Evolutionary conservation across 2,329 filamentous ascomycete species (phyloP), one percentile per base, ranked within the genome.

Genomic region (Rutstroemia sp.): DNA sequence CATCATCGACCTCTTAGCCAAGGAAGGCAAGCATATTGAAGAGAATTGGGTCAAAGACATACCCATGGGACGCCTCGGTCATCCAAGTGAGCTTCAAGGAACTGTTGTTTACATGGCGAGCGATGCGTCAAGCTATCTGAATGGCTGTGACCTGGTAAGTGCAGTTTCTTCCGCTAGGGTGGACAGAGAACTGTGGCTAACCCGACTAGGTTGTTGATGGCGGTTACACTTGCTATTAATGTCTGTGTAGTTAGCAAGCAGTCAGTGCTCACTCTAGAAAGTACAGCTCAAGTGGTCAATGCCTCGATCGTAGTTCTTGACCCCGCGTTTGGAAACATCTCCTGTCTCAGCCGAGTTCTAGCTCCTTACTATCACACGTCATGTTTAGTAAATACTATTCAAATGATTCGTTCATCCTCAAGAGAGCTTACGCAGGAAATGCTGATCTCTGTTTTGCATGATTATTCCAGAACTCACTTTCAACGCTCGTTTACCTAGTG

Each of bases 51-150:
- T 70, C 34, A 67, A 68, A 50, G 64, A 65, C 48, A 70, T 73
- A n/a, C 71, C 71, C 1, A 63, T 71, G 56, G 66, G 66, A 17
- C 63, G 72, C 10, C 62, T 74, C 41, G 71, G 64, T 2, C 68
- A 71, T 57, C 71, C 72, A 10, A 68, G 68, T 23, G 71, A 73
- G 57, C 63, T 73, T 25, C 67, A 68, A 48, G 71, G 72, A 2
- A 69, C 71, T 0, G 63, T 68, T 50, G 64, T 64, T 16, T 65
- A 62, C 56, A 65, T 65, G 64, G 64, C 64, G 5, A 63, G 60
- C 52, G 63, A 65, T 59, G 64, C 63, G 21, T 63, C 61, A n/a
- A 60, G 56, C 9, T 64, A 64, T 54, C 34, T 65, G 4, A 63
- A 59, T 50, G 63, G 61, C 17, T 62, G 64, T 30, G 61, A 64